Base-by-base conservation (phyloP, 106 monocot genomes). In the Posidonia australis region DNA sequence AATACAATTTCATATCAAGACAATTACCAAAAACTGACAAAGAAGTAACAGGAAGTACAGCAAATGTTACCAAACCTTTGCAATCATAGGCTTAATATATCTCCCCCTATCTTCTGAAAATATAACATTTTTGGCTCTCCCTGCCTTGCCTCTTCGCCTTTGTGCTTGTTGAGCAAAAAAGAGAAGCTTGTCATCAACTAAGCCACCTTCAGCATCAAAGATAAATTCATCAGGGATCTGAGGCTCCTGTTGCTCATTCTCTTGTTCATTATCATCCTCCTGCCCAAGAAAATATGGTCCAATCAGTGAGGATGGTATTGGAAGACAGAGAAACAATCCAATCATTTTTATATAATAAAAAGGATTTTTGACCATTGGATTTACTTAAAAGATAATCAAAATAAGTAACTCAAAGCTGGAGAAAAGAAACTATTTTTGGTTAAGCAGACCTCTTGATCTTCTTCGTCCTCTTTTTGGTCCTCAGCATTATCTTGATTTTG, bases 151-250 rank as follows among this genome's bases (percentile, higher is more conserved):
- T 29, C 72, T 64, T 25, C 79, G 72, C 75, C 83, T 80, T 43
- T 98, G 91, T 63, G 91, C 91, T 90, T 98, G 98, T 36, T 91
- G 98, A 64, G 91, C 91, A 76, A 98, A 98, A 65, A 98, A 83
- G 23, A 98, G 84, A 46, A 98, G 84, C 53, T 98, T 91, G 13
- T 98, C 98, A 76, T 98, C 98, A 64, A 85, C 82, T 60, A 98
- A 55, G 28, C 96, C 96, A 64, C 96, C 91, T 73, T 91, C 87
- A 70, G 98, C 98, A 76, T 91, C 98, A 83, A 98, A 87, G 61
- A 98, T 98, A 55, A 98, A 98, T 62, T 98, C 96, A 43, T 90
- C 87, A 23, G 96, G 96, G 78, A 90, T 68, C 75, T 98, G 87
- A 26, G 65, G 80, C 62, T 98, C 90, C 62, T 98, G 84, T 47